Evolutionary conservation across 106 monocot genomes (phyloP).

Genomic region (Platanthera guangdongensis): DNA sequence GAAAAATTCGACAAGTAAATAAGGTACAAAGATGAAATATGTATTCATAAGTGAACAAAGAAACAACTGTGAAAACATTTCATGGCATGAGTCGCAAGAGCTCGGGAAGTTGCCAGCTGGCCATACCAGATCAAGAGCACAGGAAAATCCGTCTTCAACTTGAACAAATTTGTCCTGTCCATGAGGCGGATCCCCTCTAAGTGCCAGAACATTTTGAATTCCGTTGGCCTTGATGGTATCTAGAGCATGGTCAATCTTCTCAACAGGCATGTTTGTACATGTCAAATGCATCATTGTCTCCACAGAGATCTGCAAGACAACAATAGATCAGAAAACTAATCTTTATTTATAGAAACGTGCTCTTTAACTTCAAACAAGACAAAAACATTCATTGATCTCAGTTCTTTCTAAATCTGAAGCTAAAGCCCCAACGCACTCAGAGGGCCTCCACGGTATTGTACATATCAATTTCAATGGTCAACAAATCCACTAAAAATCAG

Average conservation of each 20-base stretch:
- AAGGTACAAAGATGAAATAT: too few species aligned
- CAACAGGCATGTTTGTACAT: conserved; percentile 92
- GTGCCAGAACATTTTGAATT: conserved; percentile 89
- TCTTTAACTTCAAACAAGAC: too few species aligned
- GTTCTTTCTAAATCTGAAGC: too few species aligned
- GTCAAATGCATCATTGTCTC: conserved; percentile 98
- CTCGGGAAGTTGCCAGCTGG: not conserved
- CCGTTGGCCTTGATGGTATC: conserved; percentile 67
- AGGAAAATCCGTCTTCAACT: conserved; percentile 77
- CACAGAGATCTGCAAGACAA: conserved; percentile 50
- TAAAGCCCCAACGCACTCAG: too few species aligned
- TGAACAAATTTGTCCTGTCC: conserved; percentile 90
- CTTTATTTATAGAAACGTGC: not conserved
- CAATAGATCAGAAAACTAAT: not conserved
- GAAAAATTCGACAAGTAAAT: too few species aligned
- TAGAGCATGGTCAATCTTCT: conserved; percentile 84
- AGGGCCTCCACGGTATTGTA: too few species aligned
- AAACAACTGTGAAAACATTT: too few species aligned
- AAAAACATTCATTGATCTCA: too few species aligned
- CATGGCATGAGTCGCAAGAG: too few species aligned
- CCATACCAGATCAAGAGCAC: conserved; percentile 82
- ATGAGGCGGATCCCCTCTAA: conserved; percentile 87
- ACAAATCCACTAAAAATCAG: too few species aligned
- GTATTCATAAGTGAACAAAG: too few species aligned
- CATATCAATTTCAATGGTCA: too few species aligned